These are phyloP conservation scores for Hyaloscypha variabilis DNA, from an alignment of 495 filamentous ascomycete species.

Conservation along the genomic window DNA sequence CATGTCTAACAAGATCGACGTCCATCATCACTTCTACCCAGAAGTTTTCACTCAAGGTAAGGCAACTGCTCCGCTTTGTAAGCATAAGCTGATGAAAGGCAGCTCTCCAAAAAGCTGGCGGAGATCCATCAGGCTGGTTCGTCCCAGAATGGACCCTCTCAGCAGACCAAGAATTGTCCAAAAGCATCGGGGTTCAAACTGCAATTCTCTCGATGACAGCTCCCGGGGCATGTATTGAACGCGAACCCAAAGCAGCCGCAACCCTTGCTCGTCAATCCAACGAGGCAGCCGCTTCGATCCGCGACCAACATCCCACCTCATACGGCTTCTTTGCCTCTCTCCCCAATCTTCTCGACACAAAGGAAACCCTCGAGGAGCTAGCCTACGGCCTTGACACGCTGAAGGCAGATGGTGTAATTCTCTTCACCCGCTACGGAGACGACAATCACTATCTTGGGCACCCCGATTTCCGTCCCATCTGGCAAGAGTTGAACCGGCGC, in stretches of 20 bases:
- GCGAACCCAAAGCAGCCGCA: conserved; percentile 18
- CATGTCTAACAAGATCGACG: neutral
- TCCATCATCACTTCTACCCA: neutral
- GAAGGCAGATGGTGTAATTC: conserved; percentile 48
- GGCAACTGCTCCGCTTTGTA: neutral
- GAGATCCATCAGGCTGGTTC: conserved; percentile 42
- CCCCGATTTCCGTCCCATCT: conserved; percentile 42
- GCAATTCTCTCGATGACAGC: conserved; percentile 45
- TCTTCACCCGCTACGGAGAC: conserved; percentile 48
- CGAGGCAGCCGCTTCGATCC: conserved; percentile 44
- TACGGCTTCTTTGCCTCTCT: conserved; percentile 54
- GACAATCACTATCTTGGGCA: conserved; percentile 56
- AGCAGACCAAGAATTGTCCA: conserved; percentile 39
- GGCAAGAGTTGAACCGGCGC: conserved; percentile 37
- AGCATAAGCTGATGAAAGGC: neutral
- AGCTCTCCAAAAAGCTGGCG: conserved; percentile 17
- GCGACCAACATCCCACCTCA: conserved; percentile 36
- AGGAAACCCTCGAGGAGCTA: conserved; percentile 47
- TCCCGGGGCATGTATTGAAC: neutral
- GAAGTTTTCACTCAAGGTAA: neutral
- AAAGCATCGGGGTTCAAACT: conserved; percentile 36
- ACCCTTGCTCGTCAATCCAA: conserved; percentile 42
- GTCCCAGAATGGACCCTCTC: conserved; percentile 41
- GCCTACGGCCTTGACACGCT: conserved; percentile 43
- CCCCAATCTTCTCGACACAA: conserved; percentile 47